Conservation (phyloP, 179 eudicot genomes). For the Nepenthes alata region DNA sequence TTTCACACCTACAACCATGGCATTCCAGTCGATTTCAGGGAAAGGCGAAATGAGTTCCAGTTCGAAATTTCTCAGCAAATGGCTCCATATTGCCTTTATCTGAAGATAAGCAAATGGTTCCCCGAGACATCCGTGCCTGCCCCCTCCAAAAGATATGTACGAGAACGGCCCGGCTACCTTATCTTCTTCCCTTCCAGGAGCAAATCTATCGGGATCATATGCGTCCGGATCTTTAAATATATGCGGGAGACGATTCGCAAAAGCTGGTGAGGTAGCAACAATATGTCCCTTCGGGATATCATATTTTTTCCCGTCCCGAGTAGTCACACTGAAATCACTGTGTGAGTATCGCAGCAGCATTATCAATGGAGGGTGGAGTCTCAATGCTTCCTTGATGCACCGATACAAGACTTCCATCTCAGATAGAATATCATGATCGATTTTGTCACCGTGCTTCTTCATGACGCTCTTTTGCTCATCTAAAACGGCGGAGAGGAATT, state of each 20-base stretch:
- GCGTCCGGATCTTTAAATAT: constrained; percentile 59
- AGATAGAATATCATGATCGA: constrained; percentile 65
- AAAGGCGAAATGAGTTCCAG: constrained; percentile 83
- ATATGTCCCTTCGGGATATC: constrained; percentile 92
- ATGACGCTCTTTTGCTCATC: constrained; percentile 56
- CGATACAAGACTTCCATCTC: constrained; percentile 74
- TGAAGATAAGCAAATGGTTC: constrained; percentile 93
- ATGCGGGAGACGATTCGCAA: constrained; percentile 75
- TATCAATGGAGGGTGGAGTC: constrained; percentile 87
- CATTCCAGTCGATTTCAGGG: constrained; percentile 95
- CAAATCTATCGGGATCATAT: constrained; percentile 73
- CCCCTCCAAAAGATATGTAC: constrained; percentile 77
- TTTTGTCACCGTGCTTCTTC: constrained; percentile 48
- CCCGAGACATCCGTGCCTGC: constrained; percentile 85
- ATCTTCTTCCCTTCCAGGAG: constrained; percentile 78
- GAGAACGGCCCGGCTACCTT: constrained; percentile 81
- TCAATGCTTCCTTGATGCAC: constrained; percentile 80
- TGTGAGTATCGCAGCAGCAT: constrained; percentile 81
- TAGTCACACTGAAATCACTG: constrained; percentile 64
- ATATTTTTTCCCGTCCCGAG: constrained; percentile 66
- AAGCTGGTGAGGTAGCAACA: constrained; percentile 85
- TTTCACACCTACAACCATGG: constrained; percentile 95
- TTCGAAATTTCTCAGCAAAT: constrained; percentile 75
- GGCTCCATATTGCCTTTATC: constrained; percentile 91
- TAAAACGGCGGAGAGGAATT: constrained; percentile 35